Percentiles rank a stretch among this genome's conserved stretches.
Conservation (phyloP, 2,329 filamentous ascomycete species). For the Blumeriella jaapii region DNA sequence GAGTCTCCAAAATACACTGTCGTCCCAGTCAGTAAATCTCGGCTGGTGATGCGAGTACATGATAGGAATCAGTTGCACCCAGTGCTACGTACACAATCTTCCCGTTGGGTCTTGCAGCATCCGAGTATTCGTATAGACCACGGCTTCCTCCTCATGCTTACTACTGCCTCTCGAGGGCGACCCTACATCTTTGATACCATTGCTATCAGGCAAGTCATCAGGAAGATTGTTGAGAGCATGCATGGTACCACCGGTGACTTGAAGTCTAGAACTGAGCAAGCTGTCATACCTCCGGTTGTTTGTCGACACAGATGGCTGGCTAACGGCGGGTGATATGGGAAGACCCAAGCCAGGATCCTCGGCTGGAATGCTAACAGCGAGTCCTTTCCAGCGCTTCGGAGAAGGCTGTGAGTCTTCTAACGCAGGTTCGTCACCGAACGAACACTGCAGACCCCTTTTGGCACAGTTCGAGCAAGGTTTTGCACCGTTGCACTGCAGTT, state of each 20-base stretch:
- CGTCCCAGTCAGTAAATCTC: slow-evolving; percentile 2
- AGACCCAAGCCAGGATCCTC: no score
- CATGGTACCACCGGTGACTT: background rate
- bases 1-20: slow-evolving; percentile 24
- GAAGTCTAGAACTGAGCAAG: background rate
- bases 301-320: background rate
- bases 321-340: background rate
- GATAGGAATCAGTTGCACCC: background rate
- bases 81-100: slow-evolving; percentile 40
- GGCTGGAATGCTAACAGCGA: background rate
- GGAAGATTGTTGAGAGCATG: background rate
- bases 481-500: slow-evolving; percentile 20
- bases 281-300: background rate
- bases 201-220: background rate
- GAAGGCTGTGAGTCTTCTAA: slow-evolving; percentile 22
- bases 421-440: slow-evolving; percentile 30
- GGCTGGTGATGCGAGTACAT: no score
- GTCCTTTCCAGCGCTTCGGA: slow-evolving; percentile 22
- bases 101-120: slow-evolving; percentile 50
- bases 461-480: slow-evolving; percentile 46
- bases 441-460: slow-evolving; percentile 38
- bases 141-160: slow-evolving; percentile 41
- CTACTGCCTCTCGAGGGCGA: slow-evolving; percentile 19
- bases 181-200: background rate
- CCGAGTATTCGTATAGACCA: slow-evolving; percentile 41